These are phyloP conservation scores for Fraxinus pennsylvanica DNA, from an alignment of 257 asterid species.

Conservation along the genomic window DNA sequence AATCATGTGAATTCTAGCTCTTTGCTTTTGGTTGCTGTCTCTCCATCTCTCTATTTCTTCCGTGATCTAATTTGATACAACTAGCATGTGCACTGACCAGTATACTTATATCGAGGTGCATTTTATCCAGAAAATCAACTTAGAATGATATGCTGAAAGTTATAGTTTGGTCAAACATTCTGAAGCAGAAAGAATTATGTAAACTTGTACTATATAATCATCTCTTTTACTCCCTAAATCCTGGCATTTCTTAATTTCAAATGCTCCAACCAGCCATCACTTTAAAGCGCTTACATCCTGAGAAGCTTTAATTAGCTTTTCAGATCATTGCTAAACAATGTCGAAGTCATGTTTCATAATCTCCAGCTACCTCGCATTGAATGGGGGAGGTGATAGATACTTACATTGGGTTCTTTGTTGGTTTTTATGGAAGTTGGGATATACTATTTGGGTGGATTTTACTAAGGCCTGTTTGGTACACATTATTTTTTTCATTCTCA, in stretches of 20 bases:
- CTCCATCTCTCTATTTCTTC: background rate
- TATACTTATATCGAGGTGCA: constrained; percentile 6
- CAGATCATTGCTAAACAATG: constrained; percentile 5
- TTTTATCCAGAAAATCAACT: background rate
- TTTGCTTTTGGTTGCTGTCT: constrained; percentile 9
- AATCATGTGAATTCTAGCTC: constrained; percentile 8
- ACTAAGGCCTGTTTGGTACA: too few species aligned
- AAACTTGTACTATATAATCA: constrained; percentile 2
- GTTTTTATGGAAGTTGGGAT: constrained; percentile 7
- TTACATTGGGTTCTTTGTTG: background rate
- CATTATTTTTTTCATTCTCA: too few species aligned
- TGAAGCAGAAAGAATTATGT: constrained; percentile 8
- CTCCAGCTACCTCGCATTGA: background rate
- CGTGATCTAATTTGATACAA: background rate
- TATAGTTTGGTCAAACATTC: background rate
- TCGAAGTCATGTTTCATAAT: background rate
- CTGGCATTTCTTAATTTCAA: background rate
- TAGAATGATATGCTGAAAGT: background rate
- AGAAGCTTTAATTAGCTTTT: constrained; percentile 13
- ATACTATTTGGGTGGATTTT: constrained; percentile 7
- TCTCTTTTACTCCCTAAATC: constrained; percentile 4
- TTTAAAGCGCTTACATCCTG: background rate
- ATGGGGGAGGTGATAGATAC: constrained; percentile 7
- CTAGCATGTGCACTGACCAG: background rate
- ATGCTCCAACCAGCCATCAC: constrained; percentile 10